These are phyloP conservation scores for Pugionium cornutum DNA, from an alignment of 345 rosid genomes.

Conservation along the genomic window DNA sequence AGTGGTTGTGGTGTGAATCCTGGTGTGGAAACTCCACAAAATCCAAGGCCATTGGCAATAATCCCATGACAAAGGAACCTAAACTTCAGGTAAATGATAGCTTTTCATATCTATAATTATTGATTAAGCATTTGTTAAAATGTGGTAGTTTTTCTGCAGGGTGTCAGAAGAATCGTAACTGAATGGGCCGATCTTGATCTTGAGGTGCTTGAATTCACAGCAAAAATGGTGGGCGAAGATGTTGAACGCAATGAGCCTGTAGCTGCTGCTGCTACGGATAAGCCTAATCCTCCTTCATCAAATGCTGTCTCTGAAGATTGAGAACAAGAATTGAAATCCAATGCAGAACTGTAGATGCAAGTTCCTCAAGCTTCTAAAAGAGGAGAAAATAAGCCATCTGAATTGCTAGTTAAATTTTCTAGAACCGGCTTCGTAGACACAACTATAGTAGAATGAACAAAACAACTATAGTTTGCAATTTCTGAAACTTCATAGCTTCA, in stretches of 20 bases:
- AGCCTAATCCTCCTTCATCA: slow-evolving; percentile 35
- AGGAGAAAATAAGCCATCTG: slow-evolving; percentile 17
- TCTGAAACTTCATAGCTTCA: neutral
- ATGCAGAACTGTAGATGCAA: slow-evolving; percentile 64
- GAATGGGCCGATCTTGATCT: slow-evolving; percentile 84
- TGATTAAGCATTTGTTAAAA: neutral
- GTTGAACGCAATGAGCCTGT: slow-evolving; percentile 50
- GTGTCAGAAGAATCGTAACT: slow-evolving; percentile 81
- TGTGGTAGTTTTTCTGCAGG: slow-evolving; percentile 48
- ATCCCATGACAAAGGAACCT: slow-evolving; percentile 99
- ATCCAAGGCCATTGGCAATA: slow-evolving; percentile 92
- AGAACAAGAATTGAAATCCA: slow-evolving; percentile 61
- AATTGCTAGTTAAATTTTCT: slow-evolving; percentile 25
- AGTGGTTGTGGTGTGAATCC: slow-evolving; percentile 99
- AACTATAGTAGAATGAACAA: slow-evolving; percentile 20
- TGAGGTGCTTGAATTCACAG: slow-evolving; percentile 75
- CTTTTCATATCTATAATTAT: neutral
- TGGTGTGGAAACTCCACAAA: slow-evolving; percentile 99
- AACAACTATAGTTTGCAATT: neutral
- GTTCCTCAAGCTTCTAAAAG: slow-evolving; percentile 2
- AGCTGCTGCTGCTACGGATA: slow-evolving; percentile 29
- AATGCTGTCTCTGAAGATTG: slow-evolving; percentile 27
- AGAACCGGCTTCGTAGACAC: slow-evolving; percentile 28
- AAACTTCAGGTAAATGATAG: slow-evolving; percentile 72
- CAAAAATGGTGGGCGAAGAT: slow-evolving; percentile 76